Percentiles rank a stretch among this genome's conserved stretches.
Conservation (phyloP, 1,139 yeast genomes). For the Casaregolazyma lundiana region DNA sequence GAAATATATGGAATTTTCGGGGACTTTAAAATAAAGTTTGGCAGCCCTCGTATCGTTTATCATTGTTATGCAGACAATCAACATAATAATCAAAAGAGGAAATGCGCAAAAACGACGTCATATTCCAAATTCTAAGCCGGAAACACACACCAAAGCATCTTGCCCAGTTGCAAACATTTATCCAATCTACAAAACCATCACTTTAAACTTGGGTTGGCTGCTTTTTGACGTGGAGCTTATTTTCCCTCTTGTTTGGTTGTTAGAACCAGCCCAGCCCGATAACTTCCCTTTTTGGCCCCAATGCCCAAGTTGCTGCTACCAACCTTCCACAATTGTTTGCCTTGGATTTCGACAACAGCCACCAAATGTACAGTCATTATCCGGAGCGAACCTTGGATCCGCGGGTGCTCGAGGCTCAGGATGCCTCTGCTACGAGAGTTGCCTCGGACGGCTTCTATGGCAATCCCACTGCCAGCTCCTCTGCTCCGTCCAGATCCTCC, state of each 20-base stretch:
- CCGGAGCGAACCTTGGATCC: constrained; percentile 11
- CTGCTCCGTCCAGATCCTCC: constrained; percentile 1
- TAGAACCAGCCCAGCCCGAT: not conserved
- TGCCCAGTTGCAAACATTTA: too few relatives aligned
- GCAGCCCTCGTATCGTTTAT: not conserved
- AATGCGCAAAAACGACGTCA: too few relatives aligned
- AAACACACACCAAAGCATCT: too few relatives aligned
- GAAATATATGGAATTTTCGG: too few relatives aligned
- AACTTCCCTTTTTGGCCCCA: not conserved
- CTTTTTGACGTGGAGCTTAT: not conserved
- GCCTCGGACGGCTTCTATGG: constrained; percentile 9
- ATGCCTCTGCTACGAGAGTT: not conserved
- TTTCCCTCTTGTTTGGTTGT: not conserved
- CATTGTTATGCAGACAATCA: not conserved
- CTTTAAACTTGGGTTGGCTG: not conserved
- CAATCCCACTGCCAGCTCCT: not conserved
- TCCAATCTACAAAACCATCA: too few relatives aligned
- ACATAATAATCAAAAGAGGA: not conserved
- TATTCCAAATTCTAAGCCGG: too few relatives aligned
- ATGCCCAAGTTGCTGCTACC: constrained; percentile 2
- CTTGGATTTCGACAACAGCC: not conserved
- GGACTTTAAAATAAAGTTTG: not conserved
- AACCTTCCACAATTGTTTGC: constrained; percentile 3
- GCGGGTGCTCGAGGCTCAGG: constrained; percentile 7
- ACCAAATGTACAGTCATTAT: constrained; percentile 9